Evolutionary conservation across 2,329 filamentous ascomycete genomes (phyloP).

Genomic region (Pseudogymnoascus sp.): DNA sequence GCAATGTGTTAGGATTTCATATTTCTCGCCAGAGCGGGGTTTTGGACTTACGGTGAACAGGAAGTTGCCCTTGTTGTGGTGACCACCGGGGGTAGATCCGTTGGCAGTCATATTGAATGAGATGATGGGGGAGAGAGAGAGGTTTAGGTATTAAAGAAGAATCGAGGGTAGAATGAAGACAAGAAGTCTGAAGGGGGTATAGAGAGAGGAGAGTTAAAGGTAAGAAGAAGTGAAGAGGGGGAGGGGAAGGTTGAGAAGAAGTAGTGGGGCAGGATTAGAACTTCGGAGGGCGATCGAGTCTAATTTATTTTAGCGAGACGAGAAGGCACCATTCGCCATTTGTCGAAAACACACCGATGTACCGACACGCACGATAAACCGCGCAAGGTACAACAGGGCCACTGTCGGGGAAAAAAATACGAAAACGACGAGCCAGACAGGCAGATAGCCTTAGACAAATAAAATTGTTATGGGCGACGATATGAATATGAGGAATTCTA

Average conservation of each 20-base stretch:
- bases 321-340: slow-evolving; percentile 8
- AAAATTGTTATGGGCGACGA: background rate
- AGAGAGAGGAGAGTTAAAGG: slow-evolving; percentile 8
- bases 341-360: background rate
- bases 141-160: background rate
- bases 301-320: slow-evolving; percentile 8
- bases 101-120: slow-evolving; percentile 48
- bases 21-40: background rate
- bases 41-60: slow-evolving; percentile 62
- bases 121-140: slow-evolving; percentile 10
- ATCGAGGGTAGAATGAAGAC: slow-evolving; percentile 12
- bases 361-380: background rate
- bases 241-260: slow-evolving; percentile 11
- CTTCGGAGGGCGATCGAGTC: background rate
- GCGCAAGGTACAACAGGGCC: background rate
- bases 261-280: background rate
- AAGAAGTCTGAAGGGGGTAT: slow-evolving; percentile 11
- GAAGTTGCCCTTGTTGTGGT: slow-evolving; percentile 62
- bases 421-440: background rate
- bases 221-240: slow-evolving; percentile 12
- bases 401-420: background rate
- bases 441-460: background rate
- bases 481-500: background rate
- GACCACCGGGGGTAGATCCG: slow-evolving; percentile 25
- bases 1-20: slow-evolving; percentile 13